A percentile compares a stretch with the other conserved stretches of the same genome.
Conservation (phyloP, 2,329 filamentous ascomycete species). For the Penicillium capsulatum region DNA sequence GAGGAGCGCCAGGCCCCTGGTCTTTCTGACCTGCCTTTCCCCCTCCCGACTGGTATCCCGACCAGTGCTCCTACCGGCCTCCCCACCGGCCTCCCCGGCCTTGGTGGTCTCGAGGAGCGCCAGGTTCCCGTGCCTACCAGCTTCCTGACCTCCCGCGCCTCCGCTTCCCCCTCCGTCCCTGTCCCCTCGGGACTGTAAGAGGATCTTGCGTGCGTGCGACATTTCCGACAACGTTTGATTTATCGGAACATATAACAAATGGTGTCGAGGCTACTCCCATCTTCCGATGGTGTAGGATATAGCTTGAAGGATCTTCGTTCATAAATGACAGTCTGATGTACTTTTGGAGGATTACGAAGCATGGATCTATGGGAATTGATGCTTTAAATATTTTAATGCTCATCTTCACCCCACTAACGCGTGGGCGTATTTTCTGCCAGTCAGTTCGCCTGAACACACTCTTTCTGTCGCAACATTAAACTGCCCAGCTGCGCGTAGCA, state of each 20-base stretch:
- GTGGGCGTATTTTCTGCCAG: slow-evolving; percentile 3
- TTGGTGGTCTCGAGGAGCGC: not conserved
- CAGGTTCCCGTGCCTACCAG: not conserved
- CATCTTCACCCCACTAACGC: slow-evolving; percentile 2
- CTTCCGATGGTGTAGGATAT: too few relatives aligned
- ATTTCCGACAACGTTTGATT: too few relatives aligned
- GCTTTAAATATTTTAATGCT: slow-evolving; percentile 8
- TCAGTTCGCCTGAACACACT: slow-evolving; percentile 4
- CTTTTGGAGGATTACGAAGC: slow-evolving; percentile 4
- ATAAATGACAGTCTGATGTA: not conserved
- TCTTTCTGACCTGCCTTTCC: slow-evolving; percentile 5
- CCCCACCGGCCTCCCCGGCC: slow-evolving; percentile 2
- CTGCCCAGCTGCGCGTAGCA: too few relatives aligned
- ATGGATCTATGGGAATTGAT: slow-evolving; percentile 7
- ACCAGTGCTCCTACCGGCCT: not conserved
- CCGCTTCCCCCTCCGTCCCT: not conserved
- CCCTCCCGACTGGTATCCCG: not conserved
- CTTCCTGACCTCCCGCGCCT: not conserved
- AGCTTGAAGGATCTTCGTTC: not conserved
- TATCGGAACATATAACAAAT: too few relatives aligned
- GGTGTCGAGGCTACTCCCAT: too few relatives aligned
- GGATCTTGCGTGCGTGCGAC: too few relatives aligned
- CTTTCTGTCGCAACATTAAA: too few relatives aligned
- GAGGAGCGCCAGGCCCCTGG: slow-evolving; percentile 7
- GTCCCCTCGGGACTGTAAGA: not conserved